A percentile compares a stretch with the other conserved stretches of the same genome.
Evolutionary conservation across 495 filamentous ascomycete species (phyloP).

Genomic region (Aspergillus heteromorphus): DNA sequence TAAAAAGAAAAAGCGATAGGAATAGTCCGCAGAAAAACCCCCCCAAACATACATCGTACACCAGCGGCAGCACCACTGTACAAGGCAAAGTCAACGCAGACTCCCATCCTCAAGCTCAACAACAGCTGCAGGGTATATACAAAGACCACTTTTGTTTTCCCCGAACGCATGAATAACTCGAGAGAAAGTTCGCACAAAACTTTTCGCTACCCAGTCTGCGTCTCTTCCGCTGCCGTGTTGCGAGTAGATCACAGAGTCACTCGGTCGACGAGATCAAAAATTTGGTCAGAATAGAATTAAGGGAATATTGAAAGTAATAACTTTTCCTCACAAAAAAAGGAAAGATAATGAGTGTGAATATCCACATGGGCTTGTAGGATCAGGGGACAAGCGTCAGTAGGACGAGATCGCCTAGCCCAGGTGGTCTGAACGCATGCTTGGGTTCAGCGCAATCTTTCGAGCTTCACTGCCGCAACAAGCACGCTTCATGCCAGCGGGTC

Average conservation of each 20-base stretch:
- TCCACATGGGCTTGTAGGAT: not conserved
- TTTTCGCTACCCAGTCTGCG: slow-evolving; percentile 18
- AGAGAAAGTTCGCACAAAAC: slow-evolving; percentile 16
- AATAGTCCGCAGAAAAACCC: slow-evolving; percentile 9
- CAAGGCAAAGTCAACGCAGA: slow-evolving; percentile 13
- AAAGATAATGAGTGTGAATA: slow-evolving; percentile 3
- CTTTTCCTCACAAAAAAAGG: slow-evolving; percentile 17
- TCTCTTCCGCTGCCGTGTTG: slow-evolving; percentile 15
- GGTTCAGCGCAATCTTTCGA: slow-evolving; percentile 35
- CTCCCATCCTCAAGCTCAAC: slow-evolving; percentile 15
- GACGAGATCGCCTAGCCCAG: slow-evolving; percentile 22
- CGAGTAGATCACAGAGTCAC: slow-evolving; percentile 14
- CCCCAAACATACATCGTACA: slow-evolving; percentile 36
- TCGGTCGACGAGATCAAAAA: slow-evolving; percentile 17
- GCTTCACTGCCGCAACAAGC: slow-evolving; percentile 45
- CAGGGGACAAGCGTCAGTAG: slow-evolving; percentile 6
- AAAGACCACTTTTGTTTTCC: slow-evolving; percentile 15
- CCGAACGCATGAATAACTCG: slow-evolving; percentile 7
- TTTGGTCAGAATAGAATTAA: slow-evolving; percentile 16
- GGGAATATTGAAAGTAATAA: slow-evolving; percentile 10
- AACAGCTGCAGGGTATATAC: slow-evolving; percentile 26
- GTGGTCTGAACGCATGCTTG: slow-evolving; percentile 33
- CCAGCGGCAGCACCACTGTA: slow-evolving; percentile 13
- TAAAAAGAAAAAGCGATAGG: slow-evolving; percentile 20
- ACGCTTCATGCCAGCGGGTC: slow-evolving; percentile 41